Percentiles rank a stretch among this genome's conserved stretches.
Evolutionary conservation across 805 yeast genomes (phyloP).

Genomic region (Saccharomycopsis malanga): DNA sequence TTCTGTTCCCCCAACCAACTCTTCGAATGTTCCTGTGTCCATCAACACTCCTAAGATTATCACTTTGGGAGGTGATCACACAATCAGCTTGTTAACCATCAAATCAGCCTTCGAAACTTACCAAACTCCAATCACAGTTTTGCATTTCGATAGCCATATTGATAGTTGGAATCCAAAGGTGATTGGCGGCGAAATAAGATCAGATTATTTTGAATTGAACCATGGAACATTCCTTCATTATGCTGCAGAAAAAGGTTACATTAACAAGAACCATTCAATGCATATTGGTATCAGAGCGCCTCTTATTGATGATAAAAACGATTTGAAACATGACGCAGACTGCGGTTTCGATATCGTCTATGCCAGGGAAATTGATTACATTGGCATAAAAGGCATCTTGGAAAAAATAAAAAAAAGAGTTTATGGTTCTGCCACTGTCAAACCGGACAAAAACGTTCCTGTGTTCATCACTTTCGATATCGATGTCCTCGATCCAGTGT

Average conservation of each 20-base stretch:
- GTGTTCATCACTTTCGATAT: conserved; percentile 77
- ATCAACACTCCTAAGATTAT: conserved; percentile 52
- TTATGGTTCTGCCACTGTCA: neutral
- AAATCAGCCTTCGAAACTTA: conserved; percentile 58
- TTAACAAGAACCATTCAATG: conserved; percentile 47
- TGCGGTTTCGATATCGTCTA: conserved; percentile 66
- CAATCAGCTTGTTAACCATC: conserved; percentile 41
- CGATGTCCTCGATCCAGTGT: conserved; percentile 66
- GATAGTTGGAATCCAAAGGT: conserved; percentile 71
- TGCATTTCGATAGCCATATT: conserved; percentile 81
- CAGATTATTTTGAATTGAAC: conserved; percentile 58
- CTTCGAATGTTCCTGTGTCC: conserved; percentile 15
- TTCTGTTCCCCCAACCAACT: conserved; percentile 20
- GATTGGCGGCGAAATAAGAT: conserved; percentile 43
- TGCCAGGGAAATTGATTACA: conserved; percentile 66
- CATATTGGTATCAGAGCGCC: conserved; percentile 78
- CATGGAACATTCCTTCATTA: conserved; percentile 81
- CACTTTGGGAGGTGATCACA: conserved; percentile 80
- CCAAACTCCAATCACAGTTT: conserved; percentile 52
- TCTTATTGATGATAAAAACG: conserved; percentile 51
- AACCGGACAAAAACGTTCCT: conserved; percentile 45
- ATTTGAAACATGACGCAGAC: conserved; percentile 53
- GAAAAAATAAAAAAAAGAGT: conserved; percentile 40
- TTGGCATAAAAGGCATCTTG: conserved; percentile 57
- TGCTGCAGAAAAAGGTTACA: conserved; percentile 51